Percentiles rank a stretch among this genome's conserved stretches.
Conservation (phyloP, 2,329 filamentous ascomycete genomes). For the Tolypocladium inflatum region DNA sequence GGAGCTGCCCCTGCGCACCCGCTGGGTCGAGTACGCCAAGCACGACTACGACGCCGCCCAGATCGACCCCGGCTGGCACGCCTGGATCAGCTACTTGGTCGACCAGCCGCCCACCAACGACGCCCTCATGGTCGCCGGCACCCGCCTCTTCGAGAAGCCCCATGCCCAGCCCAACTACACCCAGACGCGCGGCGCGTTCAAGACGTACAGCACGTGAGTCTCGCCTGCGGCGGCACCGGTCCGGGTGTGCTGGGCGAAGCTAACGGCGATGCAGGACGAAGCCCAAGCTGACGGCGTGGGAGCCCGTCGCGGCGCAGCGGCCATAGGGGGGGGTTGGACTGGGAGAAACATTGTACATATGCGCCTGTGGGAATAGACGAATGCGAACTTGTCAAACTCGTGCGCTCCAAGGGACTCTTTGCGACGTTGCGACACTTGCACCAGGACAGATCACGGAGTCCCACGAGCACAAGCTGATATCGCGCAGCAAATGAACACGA, state of each 20-base stretch:
- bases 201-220: slow-evolving; percentile 89
- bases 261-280: slow-evolving; percentile 29
- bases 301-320: slow-evolving; percentile 31
- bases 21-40: slow-evolving; percentile 96
- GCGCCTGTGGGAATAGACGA: slow-evolving; percentile 3
- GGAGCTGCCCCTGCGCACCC: slow-evolving; percentile 87
- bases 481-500: neutral
- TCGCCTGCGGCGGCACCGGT: too few relatives aligned
- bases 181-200: slow-evolving; percentile 68
- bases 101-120: slow-evolving; percentile 79
- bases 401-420: neutral
- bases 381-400: neutral
- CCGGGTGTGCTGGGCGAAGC: too few relatives aligned
- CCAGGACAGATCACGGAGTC: too few relatives aligned
- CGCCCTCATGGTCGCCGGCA: slow-evolving; percentile 54
- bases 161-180: slow-evolving; percentile 68
- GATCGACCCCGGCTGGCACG: slow-evolving; percentile 95
- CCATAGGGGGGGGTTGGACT: slow-evolving; percentile 14
- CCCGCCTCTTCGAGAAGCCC: slow-evolving; percentile 66
- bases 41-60: slow-evolving; percentile 75
- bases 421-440: neutral
- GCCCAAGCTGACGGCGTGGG: slow-evolving; percentile 44
- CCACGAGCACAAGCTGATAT: too few relatives aligned
- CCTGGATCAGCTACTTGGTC: slow-evolving; percentile 91
- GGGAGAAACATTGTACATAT: slow-evolving; percentile 19